Evolutionary conservation across 768 basidiomycete species (phyloP), one percentile per base, ranked within the genome.

Genomic region (Saitozyma podzolica): DNA sequence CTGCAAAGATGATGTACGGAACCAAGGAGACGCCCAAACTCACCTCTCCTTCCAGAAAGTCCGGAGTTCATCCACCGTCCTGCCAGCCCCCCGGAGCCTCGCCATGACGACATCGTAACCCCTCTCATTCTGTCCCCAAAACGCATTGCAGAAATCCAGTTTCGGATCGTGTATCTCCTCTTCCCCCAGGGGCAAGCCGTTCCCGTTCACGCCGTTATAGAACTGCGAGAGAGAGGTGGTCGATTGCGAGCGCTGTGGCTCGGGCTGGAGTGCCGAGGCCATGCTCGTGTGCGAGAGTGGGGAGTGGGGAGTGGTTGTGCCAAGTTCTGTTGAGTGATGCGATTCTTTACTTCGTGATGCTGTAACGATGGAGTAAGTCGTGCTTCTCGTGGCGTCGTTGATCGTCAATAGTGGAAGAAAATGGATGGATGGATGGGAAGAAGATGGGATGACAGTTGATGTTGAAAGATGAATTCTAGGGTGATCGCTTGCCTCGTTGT

Each of bases 11-110:
- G 29, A 29, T 29, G 5, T 29, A 29, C 29, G 29, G 29, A 29
- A 29, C 5, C 29, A 29, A 29, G 29, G 29, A 29, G 29, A 29
- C 29, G 29, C 29, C 29, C 11, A 47, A 29, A 81, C 87, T 62
- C 65, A 94, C 94, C 95, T 84, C 80, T 98, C 95, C 74, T 92
- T 94, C 91, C 92, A 96, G 73, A 90, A 94, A 50, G 82, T 85
- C 68, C 84, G 85, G 54, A 97, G 76, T 66, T 98, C 96, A 53
- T 98, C 95, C 82, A 90, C 86, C 1, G 92, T 93, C 78, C 90
- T 85, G 16, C 84, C 79, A 13, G 89, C 90, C 17, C 91, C 91
- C 9, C 92, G 84, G 87, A 95, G 64, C 64, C 92, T 85, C 40
- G 92, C 88, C 77, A 91, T 89, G 40, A 97, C 83, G 50, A 94